Percentiles rank a stretch among this genome's conserved stretches.
These are phyloP conservation scores for Leccinum variicolor DNA, from an alignment of 768 basidiomycete species.

Conservation along the genomic window DNA sequence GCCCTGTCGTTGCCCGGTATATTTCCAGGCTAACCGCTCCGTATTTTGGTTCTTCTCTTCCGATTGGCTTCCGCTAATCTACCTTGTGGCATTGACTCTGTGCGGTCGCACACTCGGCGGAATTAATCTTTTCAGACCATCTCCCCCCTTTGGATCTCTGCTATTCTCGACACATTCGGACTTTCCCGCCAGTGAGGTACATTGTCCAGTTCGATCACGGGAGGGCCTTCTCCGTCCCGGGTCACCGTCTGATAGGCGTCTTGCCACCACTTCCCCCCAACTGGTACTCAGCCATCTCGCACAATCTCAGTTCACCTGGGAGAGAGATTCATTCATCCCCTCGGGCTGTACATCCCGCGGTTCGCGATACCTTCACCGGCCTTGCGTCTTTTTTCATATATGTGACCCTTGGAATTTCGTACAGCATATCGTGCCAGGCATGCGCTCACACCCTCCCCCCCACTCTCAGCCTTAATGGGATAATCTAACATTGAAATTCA, in stretches of 20 bases:
- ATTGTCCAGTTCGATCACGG: conserved; percentile 27
- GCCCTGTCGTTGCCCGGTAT: conserved; percentile 40
- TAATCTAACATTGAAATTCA: conserved; percentile 10
- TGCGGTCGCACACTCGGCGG: conserved; percentile 31
- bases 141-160: conserved; percentile 44
- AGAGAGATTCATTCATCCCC: background rate
- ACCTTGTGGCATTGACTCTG: conserved; percentile 38
- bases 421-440: conserved; percentile 19
- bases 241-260: conserved; percentile 19
- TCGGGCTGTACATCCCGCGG: conserved; percentile 6
- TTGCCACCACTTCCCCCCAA: conserved; percentile 2
- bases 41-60: conserved; percentile 38
- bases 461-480: conserved; percentile 14
- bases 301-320: background rate
- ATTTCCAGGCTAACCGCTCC: conserved; percentile 45
- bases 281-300: no score
- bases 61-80: conserved; percentile 43
- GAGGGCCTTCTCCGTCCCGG: conserved; percentile 11
- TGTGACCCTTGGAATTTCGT: conserved; percentile 20
- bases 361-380: conserved; percentile 7
- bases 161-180: conserved; percentile 30
- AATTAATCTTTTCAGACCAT: conserved; percentile 37
- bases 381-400: conserved; percentile 13
- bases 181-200: conserved; percentile 33
- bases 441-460: conserved; percentile 12